Conservation (phyloP, 495 filamentous ascomycete species). For the Neurospora terricola region DNA sequence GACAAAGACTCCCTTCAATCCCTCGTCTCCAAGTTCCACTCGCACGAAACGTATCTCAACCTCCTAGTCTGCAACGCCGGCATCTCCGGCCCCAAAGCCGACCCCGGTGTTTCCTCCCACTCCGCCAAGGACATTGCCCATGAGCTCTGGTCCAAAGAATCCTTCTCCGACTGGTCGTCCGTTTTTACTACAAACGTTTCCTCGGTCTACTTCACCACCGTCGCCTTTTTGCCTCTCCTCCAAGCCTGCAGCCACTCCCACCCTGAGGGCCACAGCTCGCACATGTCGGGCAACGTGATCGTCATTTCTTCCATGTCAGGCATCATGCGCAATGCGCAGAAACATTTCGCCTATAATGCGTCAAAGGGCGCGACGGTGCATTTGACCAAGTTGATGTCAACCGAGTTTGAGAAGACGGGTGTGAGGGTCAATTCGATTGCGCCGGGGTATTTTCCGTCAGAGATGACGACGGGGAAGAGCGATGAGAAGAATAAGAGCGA, state of each 20-base stretch:
- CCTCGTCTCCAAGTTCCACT: constrained; percentile 32
- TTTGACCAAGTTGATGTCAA: constrained; percentile 49
- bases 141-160: constrained; percentile 28
- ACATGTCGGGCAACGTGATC: constrained; percentile 4
- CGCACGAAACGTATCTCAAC: constrained; percentile 39
- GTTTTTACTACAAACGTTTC: constrained; percentile 49
- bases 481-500: constrained; percentile 34
- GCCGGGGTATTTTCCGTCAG: constrained; percentile 52
- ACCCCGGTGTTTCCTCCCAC: constrained; percentile 18
- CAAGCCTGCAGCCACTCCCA: constrained; percentile 26
- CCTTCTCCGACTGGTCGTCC: constrained; percentile 38
- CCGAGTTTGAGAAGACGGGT: constrained; percentile 38
- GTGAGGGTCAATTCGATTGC: constrained; percentile 52
- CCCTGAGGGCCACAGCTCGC: constrained; percentile 14
- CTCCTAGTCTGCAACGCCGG: constrained; percentile 55
- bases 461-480: constrained; percentile 28
- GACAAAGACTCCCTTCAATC: constrained; percentile 46
- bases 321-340: constrained; percentile 39
- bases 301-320: constrained; percentile 48
- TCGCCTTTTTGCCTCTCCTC: constrained; percentile 51
- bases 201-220: constrained; percentile 46
- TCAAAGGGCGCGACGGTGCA: constrained; percentile 51
- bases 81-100: constrained; percentile 28
- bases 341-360: constrained; percentile 46
- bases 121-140: constrained; percentile 37